Base-by-base conservation (phyloP, 2,329 filamentous ascomycete species). In the Hymenoscyphus scutula region DNA sequence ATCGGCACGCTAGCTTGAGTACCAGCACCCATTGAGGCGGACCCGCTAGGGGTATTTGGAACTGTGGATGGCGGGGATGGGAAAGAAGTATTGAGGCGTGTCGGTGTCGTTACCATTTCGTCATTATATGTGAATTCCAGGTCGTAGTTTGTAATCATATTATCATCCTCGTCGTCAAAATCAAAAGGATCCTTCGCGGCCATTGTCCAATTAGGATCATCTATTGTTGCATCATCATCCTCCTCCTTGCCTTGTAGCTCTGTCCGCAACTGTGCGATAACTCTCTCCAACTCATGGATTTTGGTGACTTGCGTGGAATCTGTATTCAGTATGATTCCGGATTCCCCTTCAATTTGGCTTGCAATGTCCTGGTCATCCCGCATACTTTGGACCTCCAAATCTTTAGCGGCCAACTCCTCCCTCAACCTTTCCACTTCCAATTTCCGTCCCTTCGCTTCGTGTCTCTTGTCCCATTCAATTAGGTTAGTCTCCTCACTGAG, bases 401-500 rank as follows among this genome's bases (percentile, higher is more conserved):
- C 69, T 30, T 67, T 72, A 8, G 63, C 56, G 19, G 63, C 66
- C 34, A 89, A 71, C 57, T 85, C 79, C 0, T 72, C 71, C 48
- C 74, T 79, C 10, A 89, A 77, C 8, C 75, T 74, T 7, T 78
- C 75, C 1, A 88, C 74, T 70, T 88, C 82, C 0, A 74, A 75
- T 53, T 75, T 76, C 10, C 78, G 74, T 32, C 77, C 72, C 59
- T 72, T 74, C 0, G 74, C 74, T 51, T 76, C 74, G 17, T 73
- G 75, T 53, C 74, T 77, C 70, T 80, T 82, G 62, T 82, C 80
- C 7, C 75, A 74, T 7, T 80, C 75, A 59, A 85, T 80, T 13
- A 73, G 72, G 70, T 85, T 83, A 74, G 86, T 81, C 74, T 87
- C 82, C 65, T 84, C 84, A 66, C 83, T 85, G 5, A 87, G 70